A percentile compares a stretch with the other conserved stretches of the same genome.
Evolutionary conservation across 148 eudicot species (phyloP).

Genomic region (Diospyros kaki): DNA sequence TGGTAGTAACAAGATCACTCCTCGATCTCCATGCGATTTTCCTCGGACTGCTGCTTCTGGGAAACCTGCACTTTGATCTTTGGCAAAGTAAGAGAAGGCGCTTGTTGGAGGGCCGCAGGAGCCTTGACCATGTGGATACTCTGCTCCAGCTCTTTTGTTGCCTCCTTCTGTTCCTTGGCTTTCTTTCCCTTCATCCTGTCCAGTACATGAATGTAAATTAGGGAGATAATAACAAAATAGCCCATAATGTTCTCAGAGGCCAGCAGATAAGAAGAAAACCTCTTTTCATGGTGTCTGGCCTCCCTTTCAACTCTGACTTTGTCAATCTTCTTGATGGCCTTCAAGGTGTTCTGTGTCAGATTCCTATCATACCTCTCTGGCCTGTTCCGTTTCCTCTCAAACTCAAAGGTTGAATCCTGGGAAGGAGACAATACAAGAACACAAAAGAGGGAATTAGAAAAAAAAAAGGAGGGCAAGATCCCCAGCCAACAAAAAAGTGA

Average conservation of each 20-base stretch:
- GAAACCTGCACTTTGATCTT: constrained; percentile 53
- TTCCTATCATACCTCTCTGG: constrained; percentile 93
- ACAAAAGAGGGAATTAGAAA: too few relatives aligned
- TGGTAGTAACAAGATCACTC: constrained; percentile 37
- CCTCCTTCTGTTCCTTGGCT: constrained; percentile 21
- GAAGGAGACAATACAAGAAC: constrained; percentile 8
- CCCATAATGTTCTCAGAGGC: neutral
- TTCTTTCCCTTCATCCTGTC: constrained; percentile 57
- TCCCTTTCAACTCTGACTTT: constrained; percentile 51
- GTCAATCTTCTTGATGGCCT: constrained; percentile 66
- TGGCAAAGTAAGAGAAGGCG: constrained; percentile 46
- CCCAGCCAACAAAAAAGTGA: too few relatives aligned
- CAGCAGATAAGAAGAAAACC: constrained; percentile 34
- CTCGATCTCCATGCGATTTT: constrained; percentile 51
- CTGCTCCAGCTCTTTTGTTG: constrained; percentile 40
- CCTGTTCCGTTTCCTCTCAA: constrained; percentile 93
- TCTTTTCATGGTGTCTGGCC: constrained; percentile 36
- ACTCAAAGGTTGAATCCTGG: constrained; percentile 93
- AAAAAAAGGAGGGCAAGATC: neutral
- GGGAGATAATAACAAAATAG: neutral
- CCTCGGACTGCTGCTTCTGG: constrained; percentile 25
- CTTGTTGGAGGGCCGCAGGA: constrained; percentile 36
- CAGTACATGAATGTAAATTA: neutral
- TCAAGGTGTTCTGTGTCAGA: constrained; percentile 49
- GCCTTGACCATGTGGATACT: constrained; percentile 49